Evolutionary conservation across 1,284 basidiomycete species (phyloP).

Genomic region (Leccinum fallax): DNA sequence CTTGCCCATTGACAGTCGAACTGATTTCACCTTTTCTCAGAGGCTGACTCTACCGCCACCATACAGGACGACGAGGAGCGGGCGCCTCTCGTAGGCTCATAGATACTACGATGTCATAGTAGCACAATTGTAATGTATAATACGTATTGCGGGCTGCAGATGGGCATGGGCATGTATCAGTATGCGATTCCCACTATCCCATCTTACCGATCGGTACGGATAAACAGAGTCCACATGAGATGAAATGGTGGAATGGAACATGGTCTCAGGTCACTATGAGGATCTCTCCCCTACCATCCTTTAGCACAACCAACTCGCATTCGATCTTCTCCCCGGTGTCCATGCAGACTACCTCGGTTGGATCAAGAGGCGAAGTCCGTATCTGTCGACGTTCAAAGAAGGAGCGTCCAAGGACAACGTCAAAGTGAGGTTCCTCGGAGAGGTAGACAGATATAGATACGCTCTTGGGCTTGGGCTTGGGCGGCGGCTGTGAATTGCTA

Average conservation of each 20-base stretch:
- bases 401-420: conserved; percentile 90
- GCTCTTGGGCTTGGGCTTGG: conserved; percentile 38
- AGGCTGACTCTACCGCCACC: conserved; percentile 8
- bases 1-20: neutral
- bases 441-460: conserved; percentile 64
- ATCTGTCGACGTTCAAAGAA: conserved; percentile 94
- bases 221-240: neutral
- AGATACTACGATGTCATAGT: neutral
- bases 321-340: conserved; percentile 95
- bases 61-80: conserved; percentile 4
- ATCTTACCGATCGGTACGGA: neutral
- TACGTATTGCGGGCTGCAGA: neutral
- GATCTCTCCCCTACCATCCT: conserved; percentile 84
- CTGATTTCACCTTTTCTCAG: conserved; percentile 16
- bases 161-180: neutral
- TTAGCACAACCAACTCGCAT: conserved; percentile 89
- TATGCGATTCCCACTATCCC: neutral
- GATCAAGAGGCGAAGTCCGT: conserved; percentile 80
- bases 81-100: neutral
- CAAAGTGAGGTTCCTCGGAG: conserved; percentile 95
- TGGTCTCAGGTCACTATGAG: conserved; percentile 73
- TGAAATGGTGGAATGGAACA: neutral
- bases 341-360: conserved; percentile 90
- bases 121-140: neutral
- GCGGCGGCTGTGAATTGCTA: conserved; percentile 22